Evolutionary conservation across 73 alveolate species (phyloP), one percentile per base, ranked within the genome.

Genomic region (Blepharisma japonicum): DNA sequence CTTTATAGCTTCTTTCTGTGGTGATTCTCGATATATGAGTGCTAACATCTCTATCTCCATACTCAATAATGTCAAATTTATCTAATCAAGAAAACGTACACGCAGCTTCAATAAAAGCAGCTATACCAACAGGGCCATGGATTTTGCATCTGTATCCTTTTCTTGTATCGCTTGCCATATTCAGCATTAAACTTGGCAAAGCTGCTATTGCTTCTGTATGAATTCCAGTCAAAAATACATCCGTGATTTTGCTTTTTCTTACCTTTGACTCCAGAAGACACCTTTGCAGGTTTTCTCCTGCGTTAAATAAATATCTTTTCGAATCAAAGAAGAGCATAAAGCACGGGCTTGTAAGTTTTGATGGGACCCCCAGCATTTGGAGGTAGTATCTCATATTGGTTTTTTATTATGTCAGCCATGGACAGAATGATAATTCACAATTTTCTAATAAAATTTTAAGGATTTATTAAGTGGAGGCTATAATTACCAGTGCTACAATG

Each of bases 251-350:
- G 27, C 55, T 14, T 23, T 7, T 25, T 14, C 66, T 25, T 0
- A 70, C 61, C n/a, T 45, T 23, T 7, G 11, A 54, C 39, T 70
- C 80, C 5, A 7, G 11, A 8, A n/a, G 14, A 45, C 11, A 39
- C 25, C 80, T 25, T 47, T 70, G 66, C 11, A 47, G 38, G n/a
- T 54, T 9, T 11, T 70, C 80, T 7, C 68, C 68, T n/a, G 45
- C 46, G 45, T 70, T 70, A 54, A 70, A 70, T 45, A 70, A 14
- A 47, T 70, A 70, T 39, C 80, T 18, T 9, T 48, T 9, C 5
- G 80, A 70, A 45, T 70, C 80, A 45, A 70, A 70, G 45, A 70
- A 70, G 71, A 70, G 70, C 32, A 38, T 14, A 45, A 70, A 8
- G 11, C 55, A 70, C n/a, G 80, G 80, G 77, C 32, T 14, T 14